Percentiles rank a stretch among this genome's conserved stretches.
Evolutionary conservation across 2,329 filamentous ascomycete genomes (phyloP).

Genomic region (Apiospora marii): DNA sequence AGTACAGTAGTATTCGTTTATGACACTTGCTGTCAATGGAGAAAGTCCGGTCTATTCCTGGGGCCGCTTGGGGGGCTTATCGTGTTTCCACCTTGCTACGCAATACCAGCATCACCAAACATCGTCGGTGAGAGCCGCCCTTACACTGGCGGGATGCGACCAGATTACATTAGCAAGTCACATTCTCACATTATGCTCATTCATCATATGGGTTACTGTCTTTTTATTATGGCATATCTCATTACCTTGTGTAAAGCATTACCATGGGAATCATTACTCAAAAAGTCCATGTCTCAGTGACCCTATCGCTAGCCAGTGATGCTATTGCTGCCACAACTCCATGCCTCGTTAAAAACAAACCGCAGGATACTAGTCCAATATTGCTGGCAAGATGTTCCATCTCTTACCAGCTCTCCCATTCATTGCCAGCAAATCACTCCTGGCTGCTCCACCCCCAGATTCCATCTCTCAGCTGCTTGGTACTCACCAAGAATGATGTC

Average conservation of each 20-base stretch:
- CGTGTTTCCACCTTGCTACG: not conserved
- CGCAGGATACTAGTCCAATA: not conserved
- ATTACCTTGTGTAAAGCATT: not conserved
- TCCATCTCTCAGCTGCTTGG: not conserved
- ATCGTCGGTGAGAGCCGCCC: not conserved
- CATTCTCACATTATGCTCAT: not conserved
- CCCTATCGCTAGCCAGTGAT: not conserved
- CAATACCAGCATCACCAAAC: not conserved
- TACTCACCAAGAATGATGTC: not conserved
- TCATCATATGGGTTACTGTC: not conserved
- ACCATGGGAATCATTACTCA: not conserved
- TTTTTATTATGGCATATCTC: not conserved
- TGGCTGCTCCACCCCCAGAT: not conserved
- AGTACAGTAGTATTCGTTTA: no score
- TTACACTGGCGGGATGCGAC: not conserved
- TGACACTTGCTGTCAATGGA: no score
- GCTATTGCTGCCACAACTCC: not conserved
- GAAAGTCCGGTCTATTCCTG: no score
- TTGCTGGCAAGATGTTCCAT: not conserved
- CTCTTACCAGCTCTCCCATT: not conserved
- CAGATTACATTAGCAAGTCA: not conserved
- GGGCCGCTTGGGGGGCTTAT: not conserved
- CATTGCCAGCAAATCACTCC: not conserved
- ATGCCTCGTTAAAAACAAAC: not conserved
- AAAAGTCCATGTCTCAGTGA: not conserved